Evolutionary conservation across 352 stramenopile genomes (phyloP).

Genomic region (Achlya hypogyna): DNA sequence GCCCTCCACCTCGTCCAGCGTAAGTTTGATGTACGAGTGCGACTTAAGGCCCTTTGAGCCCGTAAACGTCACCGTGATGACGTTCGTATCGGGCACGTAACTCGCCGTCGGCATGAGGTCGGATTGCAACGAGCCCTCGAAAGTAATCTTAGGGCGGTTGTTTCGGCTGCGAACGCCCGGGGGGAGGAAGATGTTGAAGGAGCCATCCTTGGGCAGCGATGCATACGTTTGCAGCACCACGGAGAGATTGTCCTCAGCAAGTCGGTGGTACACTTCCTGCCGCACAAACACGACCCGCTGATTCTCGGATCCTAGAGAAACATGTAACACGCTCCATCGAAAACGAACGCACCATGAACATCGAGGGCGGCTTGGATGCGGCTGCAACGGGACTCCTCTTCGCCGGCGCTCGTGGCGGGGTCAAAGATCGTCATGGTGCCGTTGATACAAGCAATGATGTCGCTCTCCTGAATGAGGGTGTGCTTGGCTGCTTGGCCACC

Average conservation of each 20-base stretch:
- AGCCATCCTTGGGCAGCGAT: background rate
- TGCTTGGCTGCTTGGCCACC: conserved; percentile 31
- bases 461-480: conserved; percentile 37
- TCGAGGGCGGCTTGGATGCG: conserved; percentile 27
- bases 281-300: conserved; percentile 12
- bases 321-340: background rate
- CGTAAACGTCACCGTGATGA: background rate
- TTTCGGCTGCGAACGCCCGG: background rate
- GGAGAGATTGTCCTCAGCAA: background rate
- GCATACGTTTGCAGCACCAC: background rate
- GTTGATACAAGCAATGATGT: conserved; percentile 47
- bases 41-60: conserved; percentile 3
- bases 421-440: conserved; percentile 24
- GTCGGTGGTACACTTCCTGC: conserved; percentile 10
- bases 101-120: background rate
- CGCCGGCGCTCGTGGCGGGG: conserved; percentile 23
- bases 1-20: background rate
- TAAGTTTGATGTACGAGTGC: background rate
- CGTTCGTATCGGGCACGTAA: background rate
- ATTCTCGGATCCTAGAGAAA: background rate
- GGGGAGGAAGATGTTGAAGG: background rate
- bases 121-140: background rate
- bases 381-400: conserved; percentile 29
- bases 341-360: conserved; percentile 12
- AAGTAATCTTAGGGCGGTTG: background rate